Evolutionary conservation across 2,329 filamentous ascomycete species (phyloP), one percentile per base, ranked within the genome.

Genomic region (Penicillium sp.): DNA sequence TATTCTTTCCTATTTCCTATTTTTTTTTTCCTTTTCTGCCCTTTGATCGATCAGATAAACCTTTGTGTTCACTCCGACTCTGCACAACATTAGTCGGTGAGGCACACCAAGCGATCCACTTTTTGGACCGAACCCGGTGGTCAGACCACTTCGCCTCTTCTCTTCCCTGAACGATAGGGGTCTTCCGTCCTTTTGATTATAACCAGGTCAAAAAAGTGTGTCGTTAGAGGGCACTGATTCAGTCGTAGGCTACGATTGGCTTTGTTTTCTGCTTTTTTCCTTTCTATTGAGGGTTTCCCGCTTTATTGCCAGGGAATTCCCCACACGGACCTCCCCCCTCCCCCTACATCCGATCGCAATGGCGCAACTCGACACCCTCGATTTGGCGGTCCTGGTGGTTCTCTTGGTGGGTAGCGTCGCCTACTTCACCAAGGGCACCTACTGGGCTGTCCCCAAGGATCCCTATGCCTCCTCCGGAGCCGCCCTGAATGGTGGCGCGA

Each of bases 361-460:
- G 95, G 91, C 93, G 66, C 90, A 96, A 83, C 87, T 99, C 74
- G 95, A 99, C 75, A 96, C 92, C 26, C 82, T 99, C 80, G 95
- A 99, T 84, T 84, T 98, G 68, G 77, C 96, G 70, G 95, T 99
- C 82, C 90, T 99, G 65, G 86, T 87, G 61, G 86, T 86, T 57
- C 88, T 99, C 68, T 84, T 98, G 55, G 75, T 96, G 57, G 95
- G 91, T 65, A 97, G 92, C 48, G 74, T 93, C 59, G 95, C 93
- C 72, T 99, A 98, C 80, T 96, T 99, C 79, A 98, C 95, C 65
- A 99, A 99, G 76, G 95, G 95, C 70, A 95, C 89, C 64, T 88
- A 95, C 76, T 99, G 71, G 71, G 93, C 85, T 27, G 84, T 96
- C 52, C 84, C 85, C 64, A 95, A 95, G 73, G 92, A 97, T 74